Conservation (phyloP, 2,329 filamentous ascomycete genomes). For the Fusarium chuoi region DNA sequence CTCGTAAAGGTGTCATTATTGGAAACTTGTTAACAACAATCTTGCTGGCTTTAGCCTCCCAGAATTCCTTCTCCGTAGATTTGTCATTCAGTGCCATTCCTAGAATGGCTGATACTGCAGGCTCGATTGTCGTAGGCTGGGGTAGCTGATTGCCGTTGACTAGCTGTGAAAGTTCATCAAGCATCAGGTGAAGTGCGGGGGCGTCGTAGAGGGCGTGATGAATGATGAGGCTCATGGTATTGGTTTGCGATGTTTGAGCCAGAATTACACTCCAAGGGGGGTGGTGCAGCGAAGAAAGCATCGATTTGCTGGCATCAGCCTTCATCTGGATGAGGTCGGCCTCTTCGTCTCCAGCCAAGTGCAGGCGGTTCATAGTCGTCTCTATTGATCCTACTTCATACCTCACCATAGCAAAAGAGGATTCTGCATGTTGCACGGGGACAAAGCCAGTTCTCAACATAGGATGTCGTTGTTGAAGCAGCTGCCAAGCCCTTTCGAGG, state of each 20-base stretch:
- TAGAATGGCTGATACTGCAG: conserved; percentile 56
- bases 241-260: conserved; percentile 41
- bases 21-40: conserved; percentile 78
- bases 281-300: conserved; percentile 58
- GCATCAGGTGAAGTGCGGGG: conserved; percentile 72
- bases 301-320: conserved; percentile 40
- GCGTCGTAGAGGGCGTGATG: conserved; percentile 92
- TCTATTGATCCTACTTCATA: conserved; percentile 50
- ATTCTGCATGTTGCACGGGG: conserved; percentile 66
- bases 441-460: conserved; percentile 83
- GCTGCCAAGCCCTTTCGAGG: conserved; percentile 69
- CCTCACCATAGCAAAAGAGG: conserved; percentile 80
- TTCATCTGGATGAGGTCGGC: conserved; percentile 55
- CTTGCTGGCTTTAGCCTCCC: conserved; percentile 65
- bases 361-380: conserved; percentile 22
- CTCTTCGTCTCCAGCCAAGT: background rate
- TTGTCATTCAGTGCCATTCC: conserved; percentile 44
- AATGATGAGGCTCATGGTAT: conserved; percentile 60
- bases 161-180: conserved; percentile 64
- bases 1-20: conserved; percentile 72
- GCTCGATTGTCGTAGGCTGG: conserved; percentile 43
- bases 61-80: conserved; percentile 64
- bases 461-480: conserved; percentile 65
- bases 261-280: conserved; percentile 74
- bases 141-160: conserved; percentile 37